Percentiles rank a stretch among this genome's conserved stretches.
These are phyloP conservation scores for Sporothrix brunneoviolacea DNA, from an alignment of 2,329 filamentous ascomycete genomes.

Conservation along the genomic window DNA sequence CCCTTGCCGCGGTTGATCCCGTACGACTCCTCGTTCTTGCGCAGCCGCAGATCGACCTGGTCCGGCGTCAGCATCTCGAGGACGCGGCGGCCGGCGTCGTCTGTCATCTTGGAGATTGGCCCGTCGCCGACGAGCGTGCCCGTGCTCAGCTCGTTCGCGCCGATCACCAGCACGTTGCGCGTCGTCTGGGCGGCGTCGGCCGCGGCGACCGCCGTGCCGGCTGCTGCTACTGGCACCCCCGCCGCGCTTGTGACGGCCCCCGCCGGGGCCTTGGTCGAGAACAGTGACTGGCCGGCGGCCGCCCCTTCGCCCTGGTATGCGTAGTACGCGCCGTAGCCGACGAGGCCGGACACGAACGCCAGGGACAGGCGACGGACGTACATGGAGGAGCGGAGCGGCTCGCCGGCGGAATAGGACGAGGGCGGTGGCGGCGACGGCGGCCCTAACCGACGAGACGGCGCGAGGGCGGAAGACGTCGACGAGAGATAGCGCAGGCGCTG, in stretches of 20 bases:
- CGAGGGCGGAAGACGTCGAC: slow-evolving; percentile 18
- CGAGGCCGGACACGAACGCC: slow-evolving; percentile 62
- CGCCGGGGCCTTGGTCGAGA: slow-evolving; percentile 11
- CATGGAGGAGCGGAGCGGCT: slow-evolving; percentile 63
- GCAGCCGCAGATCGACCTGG: slow-evolving; percentile 82
- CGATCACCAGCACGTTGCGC: slow-evolving; percentile 74
- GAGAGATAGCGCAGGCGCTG: slow-evolving; percentile 35
- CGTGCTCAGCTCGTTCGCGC: slow-evolving; percentile 84
- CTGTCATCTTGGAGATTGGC: slow-evolving; percentile 80
- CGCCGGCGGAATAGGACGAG: slow-evolving; percentile 22
- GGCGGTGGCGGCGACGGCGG: slow-evolving; percentile 9
- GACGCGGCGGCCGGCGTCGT: slow-evolving; percentile 76
- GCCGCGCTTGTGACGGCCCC: slow-evolving; percentile 18
- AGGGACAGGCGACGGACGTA: slow-evolving; percentile 62
- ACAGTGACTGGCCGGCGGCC: neutral
- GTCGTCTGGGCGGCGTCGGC: slow-evolving; percentile 26
- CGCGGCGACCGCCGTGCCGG: neutral
- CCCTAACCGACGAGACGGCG: slow-evolving; percentile 10
- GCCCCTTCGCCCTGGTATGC: slow-evolving; percentile 46
- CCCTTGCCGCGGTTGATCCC: slow-evolving; percentile 82
- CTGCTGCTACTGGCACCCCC: neutral
- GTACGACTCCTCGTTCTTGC: slow-evolving; percentile 87
- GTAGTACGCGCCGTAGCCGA: slow-evolving; percentile 73
- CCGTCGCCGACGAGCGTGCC: slow-evolving; percentile 78
- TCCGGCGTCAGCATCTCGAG: slow-evolving; percentile 96